Evolutionary conservation across 2,329 filamentous ascomycete genomes (phyloP), one percentile per base, ranked within the genome.

Genomic region (Diaporthe velutina): DNA sequence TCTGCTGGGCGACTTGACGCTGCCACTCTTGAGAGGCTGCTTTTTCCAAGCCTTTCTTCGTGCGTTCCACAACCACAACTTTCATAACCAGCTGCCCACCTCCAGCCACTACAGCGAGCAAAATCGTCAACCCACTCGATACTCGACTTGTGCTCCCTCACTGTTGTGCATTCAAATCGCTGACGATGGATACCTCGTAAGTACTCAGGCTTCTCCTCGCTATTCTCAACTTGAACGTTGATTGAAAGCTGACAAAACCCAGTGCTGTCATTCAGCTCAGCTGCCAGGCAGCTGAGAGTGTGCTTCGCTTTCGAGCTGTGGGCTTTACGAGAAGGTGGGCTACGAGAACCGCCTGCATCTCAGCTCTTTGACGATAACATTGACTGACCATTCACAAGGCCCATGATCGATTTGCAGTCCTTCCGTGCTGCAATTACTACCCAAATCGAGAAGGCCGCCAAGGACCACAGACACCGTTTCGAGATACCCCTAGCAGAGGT

Each of bases 241-340:
- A 17, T 19, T 22, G 30, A 13, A 12, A 22, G 28, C 54, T 75
- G 17, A 75, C 45, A 22, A 3, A 10, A 12, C 4, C 8, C 13
- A 75, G 73, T 7, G n/a, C 35, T 9, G 70, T 75, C 1, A 50
- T 61, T 4, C 35, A 73, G n/a, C 70, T 75, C 4, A 52, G 30
- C 33, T 48, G 42, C 19, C 42, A 73, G n/a, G 73, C 73, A 7
- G 70, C 61, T 6, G 70, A 73, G 22, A 61, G 54, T 33, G 73
- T 73, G 15, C 33, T 75, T 35, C 54, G 54, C 45, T 75, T 75
- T 30, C 61, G 71, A 0, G 25, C 19, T 13, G 15, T 40, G 17
- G 30, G 52, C 4, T 73, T 75, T 13, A 19, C 40, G 10, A 38
- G 35, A 15, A 64, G 55, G 73, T 75, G 17, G 38, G 61, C n/a